Evolutionary conservation across 805 yeast species (phyloP), one percentile per base, ranked within the genome.

Genomic region (Brettanomyces anomalus): DNA sequence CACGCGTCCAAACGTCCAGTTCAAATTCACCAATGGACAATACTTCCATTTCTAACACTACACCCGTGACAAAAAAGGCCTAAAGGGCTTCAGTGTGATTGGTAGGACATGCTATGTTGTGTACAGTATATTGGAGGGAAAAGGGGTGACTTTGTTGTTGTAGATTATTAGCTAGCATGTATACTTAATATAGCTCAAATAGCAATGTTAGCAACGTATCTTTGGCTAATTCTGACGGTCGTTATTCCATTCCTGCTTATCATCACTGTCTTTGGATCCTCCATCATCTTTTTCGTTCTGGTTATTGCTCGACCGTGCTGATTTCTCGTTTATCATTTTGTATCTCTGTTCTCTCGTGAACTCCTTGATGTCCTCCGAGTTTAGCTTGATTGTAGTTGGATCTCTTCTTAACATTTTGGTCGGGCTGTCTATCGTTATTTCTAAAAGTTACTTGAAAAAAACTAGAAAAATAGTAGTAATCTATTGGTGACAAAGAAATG

Each of bases 371-470:
- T 83, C 93, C 48, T 81, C 87, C 0, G 85, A 83, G 0, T 80
- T 74, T 38, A 83, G 67, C 44, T 72, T 71, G 42, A 83, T 76
- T 2, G 78, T 70, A 0, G 90, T 82, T 4, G 89, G 83, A 15
- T 77, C 81, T 57, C 88, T 68, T 62, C 89, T 70, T 36, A 83
- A 64, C 90, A 83, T 82, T 17, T n/a, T n/a, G n/a, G n/a, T n/a
- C n/a, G 36, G 14, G 15, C 36, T 8, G 36, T n/a, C n/a, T n/a
- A n/a, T n/a, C n/a, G n/a, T n/a, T 43, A 16, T 5, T 5, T 6
- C 18, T n/a, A n/a, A n/a, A n/a, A n/a, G n/a, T n/a, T n/a, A n/a
- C n/a, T n/a, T n/a, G 31, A 16, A 18, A 18, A 4, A 17, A 17
- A 40, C 14, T 14, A 34, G 43, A 33, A 20, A 13, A 19, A 2